These are phyloP conservation scores for Rhodotorula kratochvilovae DNA, from an alignment of 768 basidiomycete genomes.

Conservation along the genomic window DNA sequence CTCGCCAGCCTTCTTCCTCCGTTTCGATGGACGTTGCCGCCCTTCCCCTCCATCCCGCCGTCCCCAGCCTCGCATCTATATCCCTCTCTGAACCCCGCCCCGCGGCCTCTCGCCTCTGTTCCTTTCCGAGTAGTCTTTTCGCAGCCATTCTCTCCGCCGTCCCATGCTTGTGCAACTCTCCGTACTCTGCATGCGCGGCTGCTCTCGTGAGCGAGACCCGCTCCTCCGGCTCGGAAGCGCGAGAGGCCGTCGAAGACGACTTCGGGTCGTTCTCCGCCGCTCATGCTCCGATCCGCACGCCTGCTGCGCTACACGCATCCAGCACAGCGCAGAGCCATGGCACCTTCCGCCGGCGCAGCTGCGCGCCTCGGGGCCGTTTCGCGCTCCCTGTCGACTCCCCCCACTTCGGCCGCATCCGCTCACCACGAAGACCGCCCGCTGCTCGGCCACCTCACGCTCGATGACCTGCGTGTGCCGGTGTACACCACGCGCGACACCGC, in stretches of 20 bases:
- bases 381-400: not conserved
- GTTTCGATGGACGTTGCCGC: too few species aligned
- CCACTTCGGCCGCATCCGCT: not conserved
- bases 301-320: not conserved
- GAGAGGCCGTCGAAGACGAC: too few species aligned
- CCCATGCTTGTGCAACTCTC: not conserved
- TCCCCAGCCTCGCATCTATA: not conserved
- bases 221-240: too few species aligned
- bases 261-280: too few species aligned
- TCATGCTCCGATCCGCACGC: not conserved
- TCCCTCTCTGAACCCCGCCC: too few species aligned
- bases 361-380: not conserved
- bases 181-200: too few species aligned
- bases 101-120: not conserved
- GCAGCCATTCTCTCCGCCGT: too few species aligned
- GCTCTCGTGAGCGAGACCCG: not conserved
- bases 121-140: not conserved
- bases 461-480: constrained; percentile 8
- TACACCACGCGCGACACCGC: constrained; percentile 6
- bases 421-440: not conserved
- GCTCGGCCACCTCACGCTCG: constrained; percentile 20
- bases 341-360: not conserved
- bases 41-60: not conserved
- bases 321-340: not conserved
- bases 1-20: not conserved